phyloP scores from a whole-genome alignment of 2,329 filamentous ascomycete genomes.

The Fusarium nisikadoi region DNA sequence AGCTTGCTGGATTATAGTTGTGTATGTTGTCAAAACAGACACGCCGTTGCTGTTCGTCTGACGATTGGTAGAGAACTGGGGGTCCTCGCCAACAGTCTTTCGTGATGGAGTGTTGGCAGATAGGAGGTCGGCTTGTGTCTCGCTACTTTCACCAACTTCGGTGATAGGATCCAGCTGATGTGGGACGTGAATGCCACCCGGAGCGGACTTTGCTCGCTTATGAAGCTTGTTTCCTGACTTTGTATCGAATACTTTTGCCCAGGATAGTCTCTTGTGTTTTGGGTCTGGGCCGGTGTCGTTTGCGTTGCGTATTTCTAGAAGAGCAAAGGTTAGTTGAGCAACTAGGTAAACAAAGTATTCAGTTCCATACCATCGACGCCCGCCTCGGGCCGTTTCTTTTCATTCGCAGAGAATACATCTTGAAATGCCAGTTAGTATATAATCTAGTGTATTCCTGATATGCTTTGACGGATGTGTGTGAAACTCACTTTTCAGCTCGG shows the following conservation, averaged over 20 bases:
- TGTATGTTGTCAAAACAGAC: slow-evolving; percentile 2
- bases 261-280: neutral
- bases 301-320: neutral
- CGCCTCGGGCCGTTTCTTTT: neutral
- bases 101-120: no score
- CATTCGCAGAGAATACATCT: neutral
- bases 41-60: neutral
- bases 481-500: slow-evolving; percentile 20
- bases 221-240: slow-evolving; percentile 28
- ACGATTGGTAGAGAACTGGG: neutral
- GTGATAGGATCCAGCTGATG: slow-evolving; percentile 4
- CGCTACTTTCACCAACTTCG: slow-evolving; percentile 1
- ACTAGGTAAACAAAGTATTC: neutral
- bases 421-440: neutral
- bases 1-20: slow-evolving; percentile 2
- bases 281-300: neutral
- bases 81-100: neutral
- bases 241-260: slow-evolving; percentile 18
- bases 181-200: neutral
- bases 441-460: neutral
- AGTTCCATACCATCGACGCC: slow-evolving; percentile 7
- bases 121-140: neutral
- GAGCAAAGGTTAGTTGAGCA: neutral
- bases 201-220: slow-evolving; percentile 23
- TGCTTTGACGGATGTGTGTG: neutral